Conservation (phyloP, 2,329 filamentous ascomycete species). For the Xylariaceae sp. region DNA sequence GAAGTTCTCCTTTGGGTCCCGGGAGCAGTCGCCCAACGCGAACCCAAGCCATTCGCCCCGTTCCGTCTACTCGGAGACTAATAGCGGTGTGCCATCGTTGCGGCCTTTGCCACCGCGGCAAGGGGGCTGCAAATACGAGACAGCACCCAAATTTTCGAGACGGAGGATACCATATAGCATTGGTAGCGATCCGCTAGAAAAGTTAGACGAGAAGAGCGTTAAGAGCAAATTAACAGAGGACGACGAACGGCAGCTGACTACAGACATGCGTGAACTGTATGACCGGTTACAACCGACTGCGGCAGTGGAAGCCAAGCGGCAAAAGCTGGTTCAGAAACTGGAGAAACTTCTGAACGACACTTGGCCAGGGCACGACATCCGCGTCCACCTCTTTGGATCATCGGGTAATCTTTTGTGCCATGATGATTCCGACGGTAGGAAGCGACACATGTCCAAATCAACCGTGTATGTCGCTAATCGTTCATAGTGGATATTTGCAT, state of each 20-base stretch:
- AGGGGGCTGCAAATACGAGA: conserved; percentile 82
- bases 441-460: conserved; percentile 16
- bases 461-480: conserved; percentile 30
- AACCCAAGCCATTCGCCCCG: conserved; percentile 79
- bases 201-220: conserved; percentile 67
- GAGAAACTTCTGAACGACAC: conserved; percentile 84
- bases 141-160: conserved; percentile 74
- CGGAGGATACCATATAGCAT: conserved; percentile 89
- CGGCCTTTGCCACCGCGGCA: conserved; percentile 59
- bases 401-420: conserved; percentile 94
- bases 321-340: conserved; percentile 78
- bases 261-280: conserved; percentile 84
- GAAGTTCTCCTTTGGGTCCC: conserved; percentile 76
- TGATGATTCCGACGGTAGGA: conserved; percentile 88
- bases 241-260: conserved; percentile 72
- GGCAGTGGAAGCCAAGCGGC: conserved; percentile 73
- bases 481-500: conserved; percentile 90
- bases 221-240: conserved; percentile 68
- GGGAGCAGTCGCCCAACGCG: conserved; percentile 74
- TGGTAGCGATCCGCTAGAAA: conserved; percentile 75
- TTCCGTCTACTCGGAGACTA: conserved; percentile 87
- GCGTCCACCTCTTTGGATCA: conserved; percentile 93
- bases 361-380: conserved; percentile 89
- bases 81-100: conserved; percentile 67
- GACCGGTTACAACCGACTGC: conserved; percentile 78